Evolutionary conservation across 2,329 filamentous ascomycete genomes (phyloP).

Genomic region (Grosmannia clavigera): DNA sequence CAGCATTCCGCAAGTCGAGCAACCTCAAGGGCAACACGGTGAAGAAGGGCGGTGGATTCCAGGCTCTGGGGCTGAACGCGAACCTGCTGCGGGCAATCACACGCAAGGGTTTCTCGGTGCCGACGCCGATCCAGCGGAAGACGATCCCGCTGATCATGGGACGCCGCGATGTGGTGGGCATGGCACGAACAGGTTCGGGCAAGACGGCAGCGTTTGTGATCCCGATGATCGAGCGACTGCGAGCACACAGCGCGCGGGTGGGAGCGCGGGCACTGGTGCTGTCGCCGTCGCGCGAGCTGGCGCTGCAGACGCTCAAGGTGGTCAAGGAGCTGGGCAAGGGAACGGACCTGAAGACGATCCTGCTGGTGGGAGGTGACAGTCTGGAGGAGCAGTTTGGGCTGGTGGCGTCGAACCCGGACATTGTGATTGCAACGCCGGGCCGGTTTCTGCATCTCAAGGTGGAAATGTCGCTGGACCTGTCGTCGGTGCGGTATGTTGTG

Average conservation of each 20-base stretch:
- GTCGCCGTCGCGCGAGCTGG: constrained; percentile 87
- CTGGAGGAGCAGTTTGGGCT: constrained; percentile 88
- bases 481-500: constrained; percentile 83
- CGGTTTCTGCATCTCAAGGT: constrained; percentile 95
- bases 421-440: constrained; percentile 92
- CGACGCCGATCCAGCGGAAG: constrained; percentile 94
- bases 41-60: constrained; percentile 94
- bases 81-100: constrained; percentile 82
- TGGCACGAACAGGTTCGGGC: constrained; percentile 96
- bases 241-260: constrained; percentile 74
- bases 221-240: constrained; percentile 91
- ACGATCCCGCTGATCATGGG: constrained; percentile 86
- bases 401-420: constrained; percentile 92
- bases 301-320: constrained; percentile 88
- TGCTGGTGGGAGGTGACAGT: constrained; percentile 90
- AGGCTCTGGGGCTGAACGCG: constrained; percentile 80
- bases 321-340: constrained; percentile 88
- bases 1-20: constrained; percentile 72
- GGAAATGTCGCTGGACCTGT: constrained; percentile 88
- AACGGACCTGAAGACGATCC: constrained; percentile 79
- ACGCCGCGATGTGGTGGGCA: constrained; percentile 91
- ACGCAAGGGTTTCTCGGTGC: constrained; percentile 88
- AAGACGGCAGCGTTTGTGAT: constrained; percentile 98
- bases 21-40: constrained; percentile 75
- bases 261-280: constrained; percentile 79